These are phyloP conservation scores for Jasminum sambac DNA, from an alignment of 257 asterid genomes.

Conservation along the genomic window DNA sequence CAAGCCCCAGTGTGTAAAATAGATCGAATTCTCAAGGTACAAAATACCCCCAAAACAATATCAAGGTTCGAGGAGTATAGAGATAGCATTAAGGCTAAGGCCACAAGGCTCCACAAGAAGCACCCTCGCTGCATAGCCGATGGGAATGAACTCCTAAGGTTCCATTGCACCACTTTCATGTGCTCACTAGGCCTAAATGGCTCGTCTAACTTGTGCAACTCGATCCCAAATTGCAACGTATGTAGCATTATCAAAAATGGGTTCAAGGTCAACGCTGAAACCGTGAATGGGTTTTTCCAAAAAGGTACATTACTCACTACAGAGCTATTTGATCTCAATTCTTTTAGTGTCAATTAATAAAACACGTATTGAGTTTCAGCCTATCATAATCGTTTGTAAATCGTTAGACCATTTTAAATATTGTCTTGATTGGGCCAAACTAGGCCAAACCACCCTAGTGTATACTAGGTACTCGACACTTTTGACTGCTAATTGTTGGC, in stretches of 20 bases:
- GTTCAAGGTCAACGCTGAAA: constrained; percentile 47
- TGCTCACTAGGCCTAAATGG: constrained; percentile 86
- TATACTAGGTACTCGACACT: too few relatives aligned
- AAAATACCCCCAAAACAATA: constrained; percentile 68
- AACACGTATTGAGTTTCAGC: too few relatives aligned
- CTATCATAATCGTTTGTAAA: neutral
- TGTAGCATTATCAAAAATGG: constrained; percentile 70
- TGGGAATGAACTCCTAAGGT: constrained; percentile 85
- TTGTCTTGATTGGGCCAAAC: neutral
- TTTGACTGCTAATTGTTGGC: too few relatives aligned
- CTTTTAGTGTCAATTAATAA: neutral
- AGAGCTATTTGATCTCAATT: neutral
- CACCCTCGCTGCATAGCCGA: constrained; percentile 92
- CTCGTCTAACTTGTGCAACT: constrained; percentile 78
- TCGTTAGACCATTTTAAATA: neutral
- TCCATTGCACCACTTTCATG: constrained; percentile 72
- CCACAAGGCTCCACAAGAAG: constrained; percentile 65
- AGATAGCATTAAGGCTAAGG: constrained; percentile 69
- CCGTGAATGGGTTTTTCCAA: constrained; percentile 15
- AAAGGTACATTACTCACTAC: constrained; percentile 27
- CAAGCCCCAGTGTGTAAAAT: constrained; percentile 74
- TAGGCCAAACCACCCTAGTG: neutral
- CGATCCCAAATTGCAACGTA: constrained; percentile 53
- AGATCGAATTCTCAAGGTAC: constrained; percentile 77
- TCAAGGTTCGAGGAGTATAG: constrained; percentile 82